Conservation (phyloP, 305 asterid genomes). For the Coffea humblotiana region DNA sequence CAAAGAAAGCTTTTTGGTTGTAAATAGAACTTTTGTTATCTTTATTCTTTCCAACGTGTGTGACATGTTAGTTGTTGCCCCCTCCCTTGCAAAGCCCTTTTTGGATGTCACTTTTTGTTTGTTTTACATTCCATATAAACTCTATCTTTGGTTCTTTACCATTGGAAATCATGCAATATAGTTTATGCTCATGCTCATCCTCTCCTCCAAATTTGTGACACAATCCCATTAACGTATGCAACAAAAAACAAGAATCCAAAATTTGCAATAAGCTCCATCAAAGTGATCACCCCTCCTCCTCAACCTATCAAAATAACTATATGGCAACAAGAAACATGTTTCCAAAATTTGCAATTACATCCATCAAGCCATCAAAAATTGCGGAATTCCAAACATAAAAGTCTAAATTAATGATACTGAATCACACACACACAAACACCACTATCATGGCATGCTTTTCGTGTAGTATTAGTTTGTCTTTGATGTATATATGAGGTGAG, state of each 20-base stretch:
- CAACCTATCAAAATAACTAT: not conserved
- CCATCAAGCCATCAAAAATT: not conserved
- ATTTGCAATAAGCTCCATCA: not conserved
- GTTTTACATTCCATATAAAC: conserved; percentile 34
- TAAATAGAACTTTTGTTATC: conserved; percentile 32
- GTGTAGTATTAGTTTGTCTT: conserved; percentile 23
- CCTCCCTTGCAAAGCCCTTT: conserved; percentile 30
- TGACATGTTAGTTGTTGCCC: conserved; percentile 41
- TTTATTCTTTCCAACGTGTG: conserved; percentile 35
- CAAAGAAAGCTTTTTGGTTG: conserved; percentile 35
- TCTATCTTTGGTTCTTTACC: conserved; percentile 14
- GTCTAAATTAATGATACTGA: not conserved
- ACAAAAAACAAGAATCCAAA: conserved; percentile 9
- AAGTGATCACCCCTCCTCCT: not conserved
- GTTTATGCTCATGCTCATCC: conserved; percentile 17
- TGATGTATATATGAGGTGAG: conserved; percentile 16
- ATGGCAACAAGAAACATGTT: conserved; percentile 4
- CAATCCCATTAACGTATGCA: conserved; percentile 17
- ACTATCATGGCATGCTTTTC: conserved; percentile 19
- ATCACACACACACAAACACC: not conserved
- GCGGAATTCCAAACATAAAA: not conserved
- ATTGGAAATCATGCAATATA: conserved; percentile 4
- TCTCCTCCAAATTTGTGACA: conserved; percentile 26
- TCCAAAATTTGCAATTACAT: not conserved
- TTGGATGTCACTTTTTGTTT: conserved; percentile 42